Percentiles rank a stretch among this genome's conserved stretches.
These are phyloP conservation scores for Phycomyces blakesleeanus DNA, from an alignment of 192 early-diverging fungal species.

Conservation along the genomic window DNA sequence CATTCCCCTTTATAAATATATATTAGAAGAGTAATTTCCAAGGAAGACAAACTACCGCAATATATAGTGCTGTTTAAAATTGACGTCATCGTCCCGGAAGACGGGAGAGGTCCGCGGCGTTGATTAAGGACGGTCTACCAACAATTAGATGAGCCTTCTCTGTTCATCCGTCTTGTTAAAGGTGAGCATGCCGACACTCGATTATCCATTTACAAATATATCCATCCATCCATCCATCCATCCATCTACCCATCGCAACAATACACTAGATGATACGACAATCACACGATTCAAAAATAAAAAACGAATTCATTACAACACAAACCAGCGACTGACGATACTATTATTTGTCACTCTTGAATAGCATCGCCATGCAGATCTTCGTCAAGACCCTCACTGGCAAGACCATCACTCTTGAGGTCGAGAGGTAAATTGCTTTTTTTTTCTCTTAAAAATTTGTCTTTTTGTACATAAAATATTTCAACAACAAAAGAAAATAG, in stretches of 20 bases:
- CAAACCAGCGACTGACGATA: neutral
- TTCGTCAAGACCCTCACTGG: conserved; percentile 67
- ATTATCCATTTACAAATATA: neutral
- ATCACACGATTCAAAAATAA: neutral
- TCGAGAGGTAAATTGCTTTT: conserved; percentile 45
- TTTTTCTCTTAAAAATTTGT: too few relatives aligned
- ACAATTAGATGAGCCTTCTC: neutral
- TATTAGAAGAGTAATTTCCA: too few relatives aligned
- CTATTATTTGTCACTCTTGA: neutral
- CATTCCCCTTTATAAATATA: too few relatives aligned
- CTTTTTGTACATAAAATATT: too few relatives aligned
- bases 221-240: conserved; percentile 1
- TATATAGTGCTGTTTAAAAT: neutral
- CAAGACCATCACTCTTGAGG: conserved; percentile 66
- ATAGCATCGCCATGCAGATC: conserved; percentile 50
- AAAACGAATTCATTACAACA: neutral
- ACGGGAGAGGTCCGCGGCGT: neutral
- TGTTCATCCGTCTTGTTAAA: conserved; percentile 5
- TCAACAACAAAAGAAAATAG: too few relatives aligned
- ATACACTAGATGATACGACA: neutral
- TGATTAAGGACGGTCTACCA: neutral
- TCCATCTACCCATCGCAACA: neutral
- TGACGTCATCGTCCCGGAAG: neutral
- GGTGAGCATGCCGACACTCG: neutral
- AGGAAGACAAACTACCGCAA: too few relatives aligned